These are phyloP conservation scores for Leonotis leonurus DNA, from an alignment of 257 asterid genomes.

Conservation along the genomic window DNA sequence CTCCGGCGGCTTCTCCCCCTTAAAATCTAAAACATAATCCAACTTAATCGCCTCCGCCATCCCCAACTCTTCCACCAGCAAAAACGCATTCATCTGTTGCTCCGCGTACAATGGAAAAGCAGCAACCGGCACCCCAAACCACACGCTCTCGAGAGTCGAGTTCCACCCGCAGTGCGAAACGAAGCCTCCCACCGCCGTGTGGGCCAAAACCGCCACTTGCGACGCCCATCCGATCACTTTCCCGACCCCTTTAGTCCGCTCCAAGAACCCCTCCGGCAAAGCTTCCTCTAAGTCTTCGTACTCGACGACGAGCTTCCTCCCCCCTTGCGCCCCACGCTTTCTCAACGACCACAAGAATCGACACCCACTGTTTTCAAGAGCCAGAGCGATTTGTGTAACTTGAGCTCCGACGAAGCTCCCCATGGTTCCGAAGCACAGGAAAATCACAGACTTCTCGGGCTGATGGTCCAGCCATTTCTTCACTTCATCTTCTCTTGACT, in stretches of 20 bases:
- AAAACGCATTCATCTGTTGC: background rate
- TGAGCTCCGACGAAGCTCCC: background rate
- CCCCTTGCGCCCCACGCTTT: background rate
- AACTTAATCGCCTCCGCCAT: constrained; percentile 18
- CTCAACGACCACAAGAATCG: background rate
- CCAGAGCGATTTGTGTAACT: background rate
- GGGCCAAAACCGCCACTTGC: background rate
- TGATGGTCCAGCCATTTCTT: constrained; percentile 28
- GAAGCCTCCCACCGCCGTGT: background rate
- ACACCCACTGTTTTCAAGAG: background rate
- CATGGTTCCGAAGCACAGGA: background rate
- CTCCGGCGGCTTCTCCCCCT: background rate
- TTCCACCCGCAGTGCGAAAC: background rate
- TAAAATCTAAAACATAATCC: background rate
- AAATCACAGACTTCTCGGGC: background rate
- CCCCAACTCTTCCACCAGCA: background rate
- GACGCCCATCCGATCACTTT: background rate
- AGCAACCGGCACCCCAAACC: background rate
- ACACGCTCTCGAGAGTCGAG: background rate
- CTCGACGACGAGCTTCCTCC: background rate
- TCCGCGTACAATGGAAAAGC: background rate
- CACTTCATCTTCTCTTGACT: background rate
- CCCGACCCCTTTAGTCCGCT: constrained; percentile 13
- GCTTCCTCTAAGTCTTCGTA: background rate
- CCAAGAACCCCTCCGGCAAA: constrained; percentile 31